These are phyloP conservation scores for Ophiostoma piceae DNA, from an alignment of 2,329 filamentous ascomycete species.

Conservation along the genomic window DNA sequence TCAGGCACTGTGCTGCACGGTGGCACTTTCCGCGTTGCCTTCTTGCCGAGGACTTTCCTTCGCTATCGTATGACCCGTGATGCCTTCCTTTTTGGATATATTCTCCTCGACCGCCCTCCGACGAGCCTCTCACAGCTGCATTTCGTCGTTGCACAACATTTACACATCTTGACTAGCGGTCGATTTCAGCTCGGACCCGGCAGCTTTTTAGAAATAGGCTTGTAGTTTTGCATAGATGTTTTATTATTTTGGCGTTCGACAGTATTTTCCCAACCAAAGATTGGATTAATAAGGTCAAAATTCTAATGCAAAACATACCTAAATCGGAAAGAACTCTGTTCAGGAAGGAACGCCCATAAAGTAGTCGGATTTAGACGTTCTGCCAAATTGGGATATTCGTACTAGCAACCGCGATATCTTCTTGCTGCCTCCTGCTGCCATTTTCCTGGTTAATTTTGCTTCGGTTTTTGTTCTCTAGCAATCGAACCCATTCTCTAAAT, in stretches of 20 bases:
- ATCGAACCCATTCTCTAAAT: neutral
- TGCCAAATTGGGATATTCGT: neutral
- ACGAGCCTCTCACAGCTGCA: neutral
- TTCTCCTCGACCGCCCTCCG: neutral
- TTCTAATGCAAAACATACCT: neutral
- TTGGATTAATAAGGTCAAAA: neutral
- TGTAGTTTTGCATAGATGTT: neutral
- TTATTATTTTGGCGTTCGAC: neutral
- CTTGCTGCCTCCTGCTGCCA: neutral
- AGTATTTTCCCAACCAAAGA: neutral
- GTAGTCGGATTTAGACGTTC: neutral
- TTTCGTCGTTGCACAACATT: neutral
- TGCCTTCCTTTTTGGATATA: neutral
- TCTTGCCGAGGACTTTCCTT: neutral
- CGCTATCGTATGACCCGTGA: neutral
- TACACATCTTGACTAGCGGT: neutral
- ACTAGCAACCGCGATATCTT: neutral
- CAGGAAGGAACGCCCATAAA: neutral
- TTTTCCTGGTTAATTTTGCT: neutral
- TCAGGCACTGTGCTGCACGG: neutral
- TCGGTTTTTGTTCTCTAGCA: neutral
- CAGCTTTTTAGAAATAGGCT: neutral
- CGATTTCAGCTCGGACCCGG: neutral
- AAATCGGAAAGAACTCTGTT: neutral
- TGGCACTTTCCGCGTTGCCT: conserved; percentile 7